Base-by-base conservation (phyloP, 306 rosid genomes). In the Nissolia schottii region DNA sequence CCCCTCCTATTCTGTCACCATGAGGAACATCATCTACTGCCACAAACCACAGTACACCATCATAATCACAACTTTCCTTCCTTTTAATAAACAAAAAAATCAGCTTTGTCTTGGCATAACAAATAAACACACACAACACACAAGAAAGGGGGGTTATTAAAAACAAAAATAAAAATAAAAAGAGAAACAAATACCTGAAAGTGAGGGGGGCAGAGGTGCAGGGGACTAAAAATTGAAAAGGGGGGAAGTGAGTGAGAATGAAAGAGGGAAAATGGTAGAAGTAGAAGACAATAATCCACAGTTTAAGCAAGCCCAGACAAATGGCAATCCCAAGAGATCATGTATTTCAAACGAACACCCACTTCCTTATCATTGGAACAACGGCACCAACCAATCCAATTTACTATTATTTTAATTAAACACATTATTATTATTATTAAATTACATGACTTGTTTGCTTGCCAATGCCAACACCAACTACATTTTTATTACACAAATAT, bases 361-460 rank as follows among this genome's bases (percentile, higher is more conserved):
- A 77, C 80, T 83, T 87, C 79, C 97, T 84, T 89, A 84, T 93
- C 84, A 90, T 90, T 87, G 97, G 89, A 88, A 82, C 96, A 85
- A 61, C 77, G 85, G 80, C 72, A 88, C 88, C 98, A 81, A 85
- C 93, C 87, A 85, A 85, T 74, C 32, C 67, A 70, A n/a, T n/a
- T n/a, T n/a, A n/a, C n/a, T n/a, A n/a, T n/a, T n/a, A n/a, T n/a
- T n/a, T n/a, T n/a, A n/a, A n/a, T n/a, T n/a, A n/a, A 79, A 64
- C 28, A 74, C 68, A 67, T 63, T 24, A 78, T 51, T 76, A 35
- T 40, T 74, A 50, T 23, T 6, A 34, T 54, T 40, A 62, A 74
- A 62, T 38, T 9, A 35, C 11, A 18, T 49, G 32, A 60, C 45
- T 60, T 59, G 80, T 24, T 59, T 56, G 59, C 78, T 80, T 71